Base-by-base conservation (phyloP, 805 yeast species). In the Sugiyamaella boreocaroliniensis region DNA sequence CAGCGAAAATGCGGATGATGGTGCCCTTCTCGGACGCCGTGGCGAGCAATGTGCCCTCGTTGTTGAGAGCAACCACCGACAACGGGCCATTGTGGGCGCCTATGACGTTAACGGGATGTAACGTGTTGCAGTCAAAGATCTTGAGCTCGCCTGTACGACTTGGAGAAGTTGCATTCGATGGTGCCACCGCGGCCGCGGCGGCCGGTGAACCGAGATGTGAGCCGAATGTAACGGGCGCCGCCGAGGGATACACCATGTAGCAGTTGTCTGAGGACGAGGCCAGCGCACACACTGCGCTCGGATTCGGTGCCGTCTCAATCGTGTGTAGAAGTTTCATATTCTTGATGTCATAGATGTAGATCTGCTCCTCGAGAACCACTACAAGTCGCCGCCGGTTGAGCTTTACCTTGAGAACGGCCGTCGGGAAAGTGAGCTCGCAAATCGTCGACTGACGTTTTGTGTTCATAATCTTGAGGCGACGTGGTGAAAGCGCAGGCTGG, bases 1-100 rank as follows among this genome's bases (percentile, higher is more conserved):
- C 82, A 37, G 83, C 73, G 63, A 90, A 93, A 2, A 93, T 84
- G 45, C 98, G 72, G 2, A 92, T 81, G 19, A 93, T 81, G 0
- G 98, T 93, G 1, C 99, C 99, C 63, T 88, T 87, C 37, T 77
- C 81, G 0, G 96, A 87, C 5, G 97, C 89, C 0, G 97, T 87
- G 0, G 97, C 97, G 45, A 92, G 74, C 57, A 87, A 71, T 1
- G 80, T 74, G 0, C 97, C 97, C 61, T 86, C 90, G 32, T 75
- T 73, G 48, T 89, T 86, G 15, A 93, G 66, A 1, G 85, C 71
- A 46, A 89, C 67, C 1, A 81, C 76, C 2, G 89, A 85, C 43
- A 92, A 65, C 1, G 86, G 82, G 0, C 89, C 74, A 62, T 85
- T 86, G 68, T 93, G 98, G 0, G 97, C 96, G 62, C 85, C 87